Evolutionary conservation across 2,329 filamentous ascomycete genomes (phyloP).

Genomic region (Pseudogymnoascus sp.): DNA sequence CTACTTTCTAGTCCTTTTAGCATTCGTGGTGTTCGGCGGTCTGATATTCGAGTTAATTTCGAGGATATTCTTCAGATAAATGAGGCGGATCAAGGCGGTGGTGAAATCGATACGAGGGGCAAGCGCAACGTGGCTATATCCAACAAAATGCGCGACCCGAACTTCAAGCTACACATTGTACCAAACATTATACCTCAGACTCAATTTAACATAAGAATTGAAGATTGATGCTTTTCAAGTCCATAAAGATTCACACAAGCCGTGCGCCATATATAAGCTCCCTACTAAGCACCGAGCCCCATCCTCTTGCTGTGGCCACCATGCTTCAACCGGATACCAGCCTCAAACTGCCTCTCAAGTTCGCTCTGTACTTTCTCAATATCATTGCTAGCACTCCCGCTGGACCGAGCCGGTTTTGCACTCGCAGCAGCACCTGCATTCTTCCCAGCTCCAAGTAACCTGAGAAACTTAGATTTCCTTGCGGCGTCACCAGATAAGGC

Average conservation of each 20-base stretch:
- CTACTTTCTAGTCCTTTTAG: conserved; percentile 22
- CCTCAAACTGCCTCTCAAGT: conserved; percentile 32
- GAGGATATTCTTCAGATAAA: conserved; percentile 28
- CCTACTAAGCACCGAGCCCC: conserved; percentile 30
- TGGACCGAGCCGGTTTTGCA: conserved; percentile 11
- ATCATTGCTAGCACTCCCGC: not conserved
- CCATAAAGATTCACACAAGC: not conserved
- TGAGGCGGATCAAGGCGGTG: not conserved
- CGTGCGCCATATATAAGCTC: not conserved
- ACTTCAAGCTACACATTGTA: not conserved
- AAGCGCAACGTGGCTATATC: conserved; percentile 9
- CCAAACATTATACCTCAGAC: not conserved
- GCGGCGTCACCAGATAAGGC: conserved; percentile 27
- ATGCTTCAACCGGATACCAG: conserved; percentile 33
- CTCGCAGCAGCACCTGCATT: not conserved
- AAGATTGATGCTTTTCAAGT: not conserved
- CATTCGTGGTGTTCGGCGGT: conserved; percentile 30
- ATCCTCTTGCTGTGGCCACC: conserved; percentile 30
- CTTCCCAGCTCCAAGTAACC: conserved; percentile 30
- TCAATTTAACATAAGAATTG: conserved; percentile 7
- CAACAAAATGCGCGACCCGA: conserved; percentile 2
- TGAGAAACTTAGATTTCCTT: conserved; percentile 30
- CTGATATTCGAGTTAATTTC: conserved; percentile 33
- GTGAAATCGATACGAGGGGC: conserved; percentile 4
- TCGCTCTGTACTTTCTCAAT: conserved; percentile 29